A percentile compares a stretch with the other conserved stretches of the same genome.
Conservation (phyloP, 225 moss, liverwort and hornwort genomes). For the Pseudoscleropodium purum region DNA sequence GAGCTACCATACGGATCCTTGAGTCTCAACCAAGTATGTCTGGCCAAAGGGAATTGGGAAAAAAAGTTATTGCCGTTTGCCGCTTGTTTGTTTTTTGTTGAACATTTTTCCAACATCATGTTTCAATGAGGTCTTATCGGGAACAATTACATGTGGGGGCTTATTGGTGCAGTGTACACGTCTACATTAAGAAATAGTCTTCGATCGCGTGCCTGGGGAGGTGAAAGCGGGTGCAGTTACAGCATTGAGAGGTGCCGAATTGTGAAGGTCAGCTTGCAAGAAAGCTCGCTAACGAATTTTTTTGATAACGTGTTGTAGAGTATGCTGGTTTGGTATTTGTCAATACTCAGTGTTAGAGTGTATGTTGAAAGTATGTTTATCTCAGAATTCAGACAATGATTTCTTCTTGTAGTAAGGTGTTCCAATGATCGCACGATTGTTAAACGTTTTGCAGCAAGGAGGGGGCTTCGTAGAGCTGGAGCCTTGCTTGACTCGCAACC, state of each 20-base stretch:
- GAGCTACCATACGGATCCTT: slow-evolving; percentile 65
- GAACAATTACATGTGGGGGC: not conserved
- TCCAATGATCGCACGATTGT: not conserved
- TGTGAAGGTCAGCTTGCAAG: slow-evolving; percentile 40
- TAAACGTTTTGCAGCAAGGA: slow-evolving; percentile 40
- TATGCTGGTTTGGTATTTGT: not conserved
- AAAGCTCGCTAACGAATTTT: not conserved
- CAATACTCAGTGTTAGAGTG: not conserved
- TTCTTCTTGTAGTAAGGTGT: not conserved
- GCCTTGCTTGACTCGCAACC: slow-evolving; percentile 80
- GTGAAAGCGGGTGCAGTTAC: slow-evolving; percentile 83
- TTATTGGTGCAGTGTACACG: slow-evolving; percentile 48
- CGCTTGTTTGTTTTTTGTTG: not conserved
- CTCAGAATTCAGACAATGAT: not conserved
- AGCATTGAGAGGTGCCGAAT: slow-evolving; percentile 80
- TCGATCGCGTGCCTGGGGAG: slow-evolving; percentile 94
- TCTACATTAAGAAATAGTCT: slow-evolving; percentile 79
- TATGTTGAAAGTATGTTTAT: not conserved
- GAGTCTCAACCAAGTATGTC: slow-evolving; percentile 46
- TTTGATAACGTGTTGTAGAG: not conserved
- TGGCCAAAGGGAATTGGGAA: not conserved
- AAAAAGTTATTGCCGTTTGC: not conserved
- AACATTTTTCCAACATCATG: not conserved
- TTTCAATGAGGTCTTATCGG: not conserved
- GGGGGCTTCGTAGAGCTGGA: slow-evolving; percentile 75